These are phyloP conservation scores for Albizia julibrissin DNA, from an alignment of 306 rosid genomes.

Conservation along the genomic window DNA sequence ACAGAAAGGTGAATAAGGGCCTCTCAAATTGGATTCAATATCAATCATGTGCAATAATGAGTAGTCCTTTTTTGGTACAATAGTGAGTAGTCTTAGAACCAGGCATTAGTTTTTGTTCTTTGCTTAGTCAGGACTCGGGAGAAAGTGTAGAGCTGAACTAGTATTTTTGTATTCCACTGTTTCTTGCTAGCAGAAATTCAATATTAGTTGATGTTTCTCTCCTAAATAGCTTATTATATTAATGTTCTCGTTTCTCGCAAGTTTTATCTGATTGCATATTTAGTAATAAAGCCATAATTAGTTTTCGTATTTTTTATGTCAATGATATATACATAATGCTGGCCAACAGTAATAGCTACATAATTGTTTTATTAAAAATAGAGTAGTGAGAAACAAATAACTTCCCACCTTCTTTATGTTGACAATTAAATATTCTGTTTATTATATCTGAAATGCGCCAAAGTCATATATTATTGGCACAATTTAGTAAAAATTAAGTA, in stretches of 20 bases:
- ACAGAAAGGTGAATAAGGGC: slow-evolving; percentile 31
- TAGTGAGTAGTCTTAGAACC: slow-evolving; percentile 46
- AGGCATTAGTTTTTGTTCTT: slow-evolving; percentile 39
- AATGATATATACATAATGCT: too few species aligned
- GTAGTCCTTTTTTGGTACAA: background rate
- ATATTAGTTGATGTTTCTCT: slow-evolving; percentile 26
- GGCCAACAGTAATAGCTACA: too few species aligned
- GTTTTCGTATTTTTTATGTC: background rate
- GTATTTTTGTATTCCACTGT: slow-evolving; percentile 47
- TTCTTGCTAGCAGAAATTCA: slow-evolving; percentile 49
- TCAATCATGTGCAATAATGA: slow-evolving; percentile 42
- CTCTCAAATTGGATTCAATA: slow-evolving; percentile 35
- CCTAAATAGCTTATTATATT: background rate
- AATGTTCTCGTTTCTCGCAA: background rate
- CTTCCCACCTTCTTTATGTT: background rate
- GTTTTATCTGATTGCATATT: slow-evolving; percentile 10
- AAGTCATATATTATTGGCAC: background rate
- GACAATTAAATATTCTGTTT: background rate
- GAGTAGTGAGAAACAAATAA: background rate
- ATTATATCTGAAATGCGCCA: background rate
- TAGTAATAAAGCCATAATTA: background rate
- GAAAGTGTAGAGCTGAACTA: slow-evolving; percentile 47
- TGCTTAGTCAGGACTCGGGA: slow-evolving; percentile 35
- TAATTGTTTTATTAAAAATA: background rate
- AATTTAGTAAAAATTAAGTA: too few species aligned